Evolutionary conservation across 2,329 filamentous ascomycete genomes (phyloP).

Genomic region (Rutstroemia sp.): DNA sequence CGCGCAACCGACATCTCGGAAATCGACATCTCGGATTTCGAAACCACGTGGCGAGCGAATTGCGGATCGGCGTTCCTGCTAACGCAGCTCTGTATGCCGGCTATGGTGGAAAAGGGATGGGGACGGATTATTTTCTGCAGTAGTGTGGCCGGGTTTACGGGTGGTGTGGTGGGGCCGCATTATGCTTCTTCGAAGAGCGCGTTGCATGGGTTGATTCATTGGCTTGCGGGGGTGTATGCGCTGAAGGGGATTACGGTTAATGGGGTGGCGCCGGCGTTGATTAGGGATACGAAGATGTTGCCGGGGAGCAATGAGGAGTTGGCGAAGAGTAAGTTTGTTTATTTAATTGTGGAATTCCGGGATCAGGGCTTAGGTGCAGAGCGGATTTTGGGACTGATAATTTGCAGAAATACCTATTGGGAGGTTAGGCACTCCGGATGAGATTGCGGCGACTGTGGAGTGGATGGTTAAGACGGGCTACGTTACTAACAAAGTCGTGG

Average conservation of each 20-base stretch:
- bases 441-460: slow-evolving; percentile 39
- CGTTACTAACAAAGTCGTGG: too few relatives aligned
- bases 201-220: slow-evolving; percentile 40
- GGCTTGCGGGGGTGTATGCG: slow-evolving; percentile 35
- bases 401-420: slow-evolving; percentile 36
- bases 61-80: slow-evolving; percentile 18
- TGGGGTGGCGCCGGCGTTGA: slow-evolving; percentile 41
- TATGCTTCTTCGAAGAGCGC: slow-evolving; percentile 34
- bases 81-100: slow-evolving; percentile 21
- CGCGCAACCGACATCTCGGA: slow-evolving; percentile 17
- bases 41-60: slow-evolving; percentile 21
- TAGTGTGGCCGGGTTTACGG: slow-evolving; percentile 18
- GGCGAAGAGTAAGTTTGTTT: slow-evolving; percentile 27
- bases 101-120: slow-evolving; percentile 35
- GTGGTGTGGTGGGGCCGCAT: slow-evolving; percentile 21
- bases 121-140: slow-evolving; percentile 19
- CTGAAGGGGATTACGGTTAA: slow-evolving; percentile 40
- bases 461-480: neutral
- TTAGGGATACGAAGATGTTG: slow-evolving; percentile 39
- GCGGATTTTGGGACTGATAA: too few relatives aligned
- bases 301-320: slow-evolving; percentile 27
- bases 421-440: slow-evolving; percentile 37
- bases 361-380: too few relatives aligned
- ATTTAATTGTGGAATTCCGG: slow-evolving; percentile 5
- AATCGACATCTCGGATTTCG: slow-evolving; percentile 20